Percentiles rank a stretch among this genome's conserved stretches.
Conservation (phyloP, 306 rosid genomes). For the Lagenaria siceraria region DNA sequence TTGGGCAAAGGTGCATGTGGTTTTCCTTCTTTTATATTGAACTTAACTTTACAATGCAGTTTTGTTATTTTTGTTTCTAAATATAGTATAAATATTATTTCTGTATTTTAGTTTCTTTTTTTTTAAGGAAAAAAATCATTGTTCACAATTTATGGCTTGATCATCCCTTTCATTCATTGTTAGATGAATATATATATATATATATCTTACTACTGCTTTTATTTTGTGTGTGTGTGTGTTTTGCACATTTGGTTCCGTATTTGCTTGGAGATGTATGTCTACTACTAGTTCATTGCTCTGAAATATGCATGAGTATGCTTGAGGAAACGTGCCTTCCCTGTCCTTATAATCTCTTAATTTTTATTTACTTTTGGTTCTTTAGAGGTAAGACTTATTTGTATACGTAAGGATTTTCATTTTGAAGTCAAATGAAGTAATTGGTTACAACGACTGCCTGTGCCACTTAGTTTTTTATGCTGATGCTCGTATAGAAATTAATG, state of each 20-base stretch:
- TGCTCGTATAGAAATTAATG: not conserved
- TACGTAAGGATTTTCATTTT: not conserved
- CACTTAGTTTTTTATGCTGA: not conserved
- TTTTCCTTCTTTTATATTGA: constrained; percentile 15
- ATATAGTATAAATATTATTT: not conserved
- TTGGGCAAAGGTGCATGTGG: constrained; percentile 83
- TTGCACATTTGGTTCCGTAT: not conserved
- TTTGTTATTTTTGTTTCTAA: not conserved
- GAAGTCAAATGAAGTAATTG: not conserved
- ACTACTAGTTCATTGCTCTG: not conserved
- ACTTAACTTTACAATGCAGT: not conserved
- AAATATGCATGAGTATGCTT: not conserved
- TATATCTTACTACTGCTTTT: not conserved
- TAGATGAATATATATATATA: not conserved
- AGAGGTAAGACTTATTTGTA: not conserved
- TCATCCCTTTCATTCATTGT: not conserved
- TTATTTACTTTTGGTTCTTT: not conserved
- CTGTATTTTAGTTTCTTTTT: not conserved
- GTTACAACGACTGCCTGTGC: not conserved
- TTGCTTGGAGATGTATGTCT: not conserved
- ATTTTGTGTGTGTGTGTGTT: not conserved
- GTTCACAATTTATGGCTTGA: not conserved
- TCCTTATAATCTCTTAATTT: not conserved
- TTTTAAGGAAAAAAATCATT: not conserved
- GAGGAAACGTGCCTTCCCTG: not conserved